Evolutionary conservation across 768 basidiomycete genomes (phyloP), one percentile per base, ranked within the genome.

Genomic region (Suillus placidus): DNA sequence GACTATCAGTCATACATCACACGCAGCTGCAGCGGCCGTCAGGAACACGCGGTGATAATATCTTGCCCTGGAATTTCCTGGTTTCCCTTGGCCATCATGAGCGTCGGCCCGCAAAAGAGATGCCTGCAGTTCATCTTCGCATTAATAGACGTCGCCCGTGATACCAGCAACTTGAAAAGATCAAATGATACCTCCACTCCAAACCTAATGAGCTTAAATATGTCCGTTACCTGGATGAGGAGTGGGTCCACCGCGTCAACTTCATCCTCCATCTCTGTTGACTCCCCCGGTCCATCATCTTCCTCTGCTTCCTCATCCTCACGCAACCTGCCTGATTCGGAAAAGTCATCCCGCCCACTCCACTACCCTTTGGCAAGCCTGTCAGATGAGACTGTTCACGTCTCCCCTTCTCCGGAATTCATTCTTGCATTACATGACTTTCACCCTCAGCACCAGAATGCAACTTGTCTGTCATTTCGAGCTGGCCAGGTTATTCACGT

Each of bases 381-480:
- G 6, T 73, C 74, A 52, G 86, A 87, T 32, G 85, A 87, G 61
- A 83, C 84, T 30, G 77, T 84, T 60, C 82, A 81, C 42, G 71
- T 82, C 3, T 26, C 73, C 1, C 64, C 72, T 43, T 78, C 73
- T 38, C 77, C 85, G 20, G 93, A 93, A 74, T 94, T 89, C 76
- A 95, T 96, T 6, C 80, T 94, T 30, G 95, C 97, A 4, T 91
- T 97, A 83, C 95, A 99, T 74, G 95, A 97, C 76, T 99, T 95
- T 71, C 73, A 79, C 30, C 91, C 93, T 34, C 84, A 90, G 37
- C 83, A 87, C 42, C 84, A 86, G 65, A 88, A 85, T 71, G 85
- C 88, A 10, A 93, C 91, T 10, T 97, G 94, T 77, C 86, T 99
- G 45, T 84, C 89, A 26, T 99, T 99, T 80, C 85, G 86, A 51